phyloP scores from a whole-genome alignment of 1,284 basidiomycete species.

The Phlebopus sp. region DNA sequence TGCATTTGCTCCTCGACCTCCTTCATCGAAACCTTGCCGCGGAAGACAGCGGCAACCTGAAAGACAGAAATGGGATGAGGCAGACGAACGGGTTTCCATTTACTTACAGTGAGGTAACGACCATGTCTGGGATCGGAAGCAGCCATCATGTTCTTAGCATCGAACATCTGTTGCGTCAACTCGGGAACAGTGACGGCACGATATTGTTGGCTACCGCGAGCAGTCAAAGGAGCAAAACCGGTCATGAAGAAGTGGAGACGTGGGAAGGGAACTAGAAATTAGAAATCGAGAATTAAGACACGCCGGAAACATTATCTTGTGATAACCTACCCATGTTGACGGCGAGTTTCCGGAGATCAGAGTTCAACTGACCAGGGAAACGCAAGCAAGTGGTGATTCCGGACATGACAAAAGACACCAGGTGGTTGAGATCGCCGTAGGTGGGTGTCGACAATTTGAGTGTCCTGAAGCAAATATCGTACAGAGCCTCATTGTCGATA shows the following conservation, averaged over 20 bases:
- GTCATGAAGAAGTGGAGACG: constrained; percentile 99
- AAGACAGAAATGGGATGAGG: constrained; percentile 1
- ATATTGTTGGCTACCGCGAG: constrained; percentile 90
- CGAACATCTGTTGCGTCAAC: constrained; percentile 98
- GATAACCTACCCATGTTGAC: constrained; percentile 89
- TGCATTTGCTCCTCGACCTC: constrained; percentile 99
- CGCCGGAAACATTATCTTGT: background rate
- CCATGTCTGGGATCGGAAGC: constrained; percentile 94
- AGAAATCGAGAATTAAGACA: background rate
- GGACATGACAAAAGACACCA: constrained; percentile 97
- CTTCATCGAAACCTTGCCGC: constrained; percentile 98
- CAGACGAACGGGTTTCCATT: background rate
- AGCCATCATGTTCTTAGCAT: constrained; percentile 99
- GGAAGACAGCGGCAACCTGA: constrained; percentile 95
- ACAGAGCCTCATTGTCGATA: constrained; percentile 97
- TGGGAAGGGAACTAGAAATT: constrained; percentile 84
- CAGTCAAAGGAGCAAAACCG: constrained; percentile 93
- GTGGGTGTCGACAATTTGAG: constrained; percentile 93
- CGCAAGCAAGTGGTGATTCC: constrained; percentile 95
- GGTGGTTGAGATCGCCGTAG: constrained; percentile 95
- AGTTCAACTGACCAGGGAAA: constrained; percentile 99
- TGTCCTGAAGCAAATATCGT: constrained; percentile 97
- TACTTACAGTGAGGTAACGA: constrained; percentile 82
- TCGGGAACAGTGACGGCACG: constrained; percentile 95
- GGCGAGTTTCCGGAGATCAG: constrained; percentile 93